Base-by-base conservation (phyloP, 371 early-diverging fungal genomes). In the Circinella umbellata region DNA sequence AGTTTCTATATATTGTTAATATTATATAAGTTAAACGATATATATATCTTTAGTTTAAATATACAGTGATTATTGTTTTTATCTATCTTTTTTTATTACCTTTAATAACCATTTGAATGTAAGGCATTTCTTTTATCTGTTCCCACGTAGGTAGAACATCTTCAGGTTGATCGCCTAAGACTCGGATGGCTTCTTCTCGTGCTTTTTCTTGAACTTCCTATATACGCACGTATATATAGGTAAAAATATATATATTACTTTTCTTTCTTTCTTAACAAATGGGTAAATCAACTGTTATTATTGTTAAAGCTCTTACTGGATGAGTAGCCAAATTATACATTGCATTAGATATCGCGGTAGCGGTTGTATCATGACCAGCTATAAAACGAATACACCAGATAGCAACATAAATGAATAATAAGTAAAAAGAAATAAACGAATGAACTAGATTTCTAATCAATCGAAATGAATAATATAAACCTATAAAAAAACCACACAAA, bases 361-460 rank as follows among this genome's bases (percentile, higher is more conserved):
- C 54, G 8, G 80, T 76, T 0, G 80, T 78, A 36, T 78, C 78
- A 57, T 73, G 74, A 13, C 79, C 77, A 42, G 79, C 79, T 13
- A 66, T 20, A 27, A 27, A 27, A 27, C 2, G 27, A 27, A 27
- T 27, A 27, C 27, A 27, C 27, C 27, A 27, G 27, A 27, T 27
- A 27, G 0, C 27, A 27, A 0, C 27, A 27, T 27, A 27, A 27
- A 27, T 2, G 27, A 27, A 27, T 27, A 27, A 27, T 27, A 27
- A 27, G 2, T 27, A 27, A 27, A 27, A 27, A 27, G 27, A 27
- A 2, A 1, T 27, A 27, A 27, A 2, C 27, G 2, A 27, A 27
- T 27, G 27, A 27, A 27, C 27, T 27, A 27, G 2, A 27, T 27
- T 27, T 27, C n/a, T n/a, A n/a, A n/a, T 27, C 27, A 27, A 27